Percentiles rank a stretch among this genome's conserved stretches.
Evolutionary conservation across 106 monocot species (phyloP).

Genomic region (Dendrobium nobile): DNA sequence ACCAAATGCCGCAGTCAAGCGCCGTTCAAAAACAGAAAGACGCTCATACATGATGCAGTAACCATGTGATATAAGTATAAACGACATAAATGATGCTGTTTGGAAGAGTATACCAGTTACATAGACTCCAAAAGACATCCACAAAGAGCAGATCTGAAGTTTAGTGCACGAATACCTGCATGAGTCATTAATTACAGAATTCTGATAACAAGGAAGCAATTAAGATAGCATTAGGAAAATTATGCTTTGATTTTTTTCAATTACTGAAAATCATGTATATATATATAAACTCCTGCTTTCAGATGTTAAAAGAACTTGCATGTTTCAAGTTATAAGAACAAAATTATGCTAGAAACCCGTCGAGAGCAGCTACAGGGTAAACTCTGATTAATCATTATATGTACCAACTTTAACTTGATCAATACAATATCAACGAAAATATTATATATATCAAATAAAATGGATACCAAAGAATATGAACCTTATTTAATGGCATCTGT

Average conservation of each 20-base stretch:
- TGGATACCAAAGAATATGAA: neutral
- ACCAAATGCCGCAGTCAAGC: slow-evolving; percentile 57
- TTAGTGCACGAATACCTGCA: slow-evolving; percentile 89
- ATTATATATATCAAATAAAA: neutral
- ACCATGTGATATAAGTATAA: slow-evolving; percentile 85
- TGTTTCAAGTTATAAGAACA: neutral
- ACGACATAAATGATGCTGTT: slow-evolving; percentile 69
- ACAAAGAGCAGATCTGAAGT: slow-evolving; percentile 74
- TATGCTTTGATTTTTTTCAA: neutral
- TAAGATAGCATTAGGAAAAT: neutral
- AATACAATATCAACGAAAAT: neutral
- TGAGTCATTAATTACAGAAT: neutral
- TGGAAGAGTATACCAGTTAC: slow-evolving; percentile 84
- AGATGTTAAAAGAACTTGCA: neutral
- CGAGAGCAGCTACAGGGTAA: neutral
- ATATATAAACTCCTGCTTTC: neutral
- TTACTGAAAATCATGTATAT: neutral
- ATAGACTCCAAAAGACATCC: slow-evolving; percentile 95
- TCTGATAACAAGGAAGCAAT: neutral
- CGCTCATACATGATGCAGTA: slow-evolving; percentile 88
- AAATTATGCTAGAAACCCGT: neutral
- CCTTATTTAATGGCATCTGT: neutral
- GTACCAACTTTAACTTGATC: neutral
- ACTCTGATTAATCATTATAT: neutral
- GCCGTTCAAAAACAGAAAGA: slow-evolving; percentile 60